Conservation (phyloP, 2,329 filamentous ascomycete genomes). For the Cladosporium colombiae region DNA sequence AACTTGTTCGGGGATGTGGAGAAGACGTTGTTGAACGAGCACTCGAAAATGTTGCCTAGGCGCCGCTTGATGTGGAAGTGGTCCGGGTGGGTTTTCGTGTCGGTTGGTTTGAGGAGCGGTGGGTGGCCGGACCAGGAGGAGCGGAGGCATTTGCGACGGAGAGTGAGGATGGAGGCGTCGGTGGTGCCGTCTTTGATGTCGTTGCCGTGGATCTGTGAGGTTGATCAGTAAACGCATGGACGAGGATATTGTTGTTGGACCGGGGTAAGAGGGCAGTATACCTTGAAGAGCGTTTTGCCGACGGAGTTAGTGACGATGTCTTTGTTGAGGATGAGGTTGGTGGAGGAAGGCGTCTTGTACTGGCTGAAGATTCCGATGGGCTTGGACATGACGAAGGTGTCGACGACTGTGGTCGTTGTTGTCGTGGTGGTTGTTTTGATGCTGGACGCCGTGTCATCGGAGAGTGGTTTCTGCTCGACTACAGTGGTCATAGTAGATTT, state of each 20-base stretch:
- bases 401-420: neutral
- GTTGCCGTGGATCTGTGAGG: neutral
- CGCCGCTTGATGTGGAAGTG: slow-evolving; percentile 4
- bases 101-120: neutral
- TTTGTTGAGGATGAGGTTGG: slow-evolving; percentile 10
- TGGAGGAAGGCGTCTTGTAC: slow-evolving; percentile 4
- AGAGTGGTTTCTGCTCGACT: neutral
- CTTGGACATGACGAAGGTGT: slow-evolving; percentile 6
- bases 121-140: slow-evolving; percentile 10
- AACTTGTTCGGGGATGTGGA: neutral
- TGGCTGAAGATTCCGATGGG: slow-evolving; percentile 7
- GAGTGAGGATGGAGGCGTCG: neutral
- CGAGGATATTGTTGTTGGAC: too few relatives aligned
- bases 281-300: slow-evolving; percentile 14
- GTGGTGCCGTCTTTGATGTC: slow-evolving; percentile 11
- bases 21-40: slow-evolving; percentile 14
- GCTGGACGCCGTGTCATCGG: neutral
- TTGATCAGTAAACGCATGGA: too few relatives aligned
- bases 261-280: neutral
- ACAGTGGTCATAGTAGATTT: neutral
- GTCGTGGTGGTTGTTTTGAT: neutral
- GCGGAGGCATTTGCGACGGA: slow-evolving; percentile 12
- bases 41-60: slow-evolving; percentile 1
- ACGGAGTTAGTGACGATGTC: slow-evolving; percentile 12
- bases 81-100: neutral